Evolutionary conservation across 129 eudicot species (phyloP).

Genomic region (Pseudognaphalium luteoalbum): DNA sequence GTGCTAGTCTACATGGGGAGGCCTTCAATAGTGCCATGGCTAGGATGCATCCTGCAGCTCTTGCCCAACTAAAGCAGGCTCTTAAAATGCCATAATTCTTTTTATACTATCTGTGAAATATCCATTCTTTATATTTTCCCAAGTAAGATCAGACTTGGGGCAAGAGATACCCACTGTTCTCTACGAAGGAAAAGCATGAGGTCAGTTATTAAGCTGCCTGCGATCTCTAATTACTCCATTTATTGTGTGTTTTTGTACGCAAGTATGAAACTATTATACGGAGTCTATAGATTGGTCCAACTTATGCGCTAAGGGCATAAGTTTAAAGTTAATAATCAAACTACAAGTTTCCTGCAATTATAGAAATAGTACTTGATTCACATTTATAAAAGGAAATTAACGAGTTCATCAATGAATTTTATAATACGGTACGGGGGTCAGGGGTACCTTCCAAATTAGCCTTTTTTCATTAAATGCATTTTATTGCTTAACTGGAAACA

Average conservation of each 20-base stretch:
- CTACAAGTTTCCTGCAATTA: no score
- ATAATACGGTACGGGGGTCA: no score
- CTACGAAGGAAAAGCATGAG: slow-evolving; percentile 19
- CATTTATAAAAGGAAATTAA: no score
- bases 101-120: slow-evolving; percentile 8
- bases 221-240: slow-evolving; percentile 6
- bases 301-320: no score
- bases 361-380: no score
- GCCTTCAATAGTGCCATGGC: slow-evolving; percentile 75
- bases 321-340: no score
- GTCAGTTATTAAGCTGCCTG: slow-evolving; percentile 26
- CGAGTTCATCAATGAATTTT: no score
- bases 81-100: slow-evolving; percentile 65
- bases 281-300: no score
- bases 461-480: no score
- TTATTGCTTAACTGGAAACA: no score
- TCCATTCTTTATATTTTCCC: slow-evolving; percentile 25
- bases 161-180: slow-evolving; percentile 22
- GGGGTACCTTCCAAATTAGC: no score
- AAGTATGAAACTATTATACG: neutral
- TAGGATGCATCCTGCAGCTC: slow-evolving; percentile 87
- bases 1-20: slow-evolving; percentile 90
- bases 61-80: slow-evolving; percentile 85
- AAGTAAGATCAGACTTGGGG: slow-evolving; percentile 28
- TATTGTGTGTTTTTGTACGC: neutral